phyloP scores from a whole-genome alignment of 2,329 filamentous ascomycete species.

The Penicillium nordicum region DNA sequence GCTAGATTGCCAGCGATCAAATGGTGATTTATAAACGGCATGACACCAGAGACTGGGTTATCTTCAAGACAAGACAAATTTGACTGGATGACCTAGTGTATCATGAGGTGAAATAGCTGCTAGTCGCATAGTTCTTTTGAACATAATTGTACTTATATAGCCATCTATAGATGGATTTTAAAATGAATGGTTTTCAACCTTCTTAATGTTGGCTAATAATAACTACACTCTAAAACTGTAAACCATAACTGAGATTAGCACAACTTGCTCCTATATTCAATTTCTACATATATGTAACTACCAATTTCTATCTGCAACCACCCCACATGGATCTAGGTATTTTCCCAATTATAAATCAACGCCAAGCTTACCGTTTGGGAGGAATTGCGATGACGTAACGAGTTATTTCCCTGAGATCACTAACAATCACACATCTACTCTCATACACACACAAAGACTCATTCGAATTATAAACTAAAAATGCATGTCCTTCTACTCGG shows the following conservation, averaged over 20 bases:
- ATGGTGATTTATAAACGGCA: not conserved
- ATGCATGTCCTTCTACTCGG: slow-evolving; percentile 68
- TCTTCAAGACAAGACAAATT: not conserved
- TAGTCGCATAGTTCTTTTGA: not conserved
- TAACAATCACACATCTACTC: not conserved
- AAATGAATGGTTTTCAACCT: not conserved
- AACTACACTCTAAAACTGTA: not conserved
- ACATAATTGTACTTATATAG: not conserved
- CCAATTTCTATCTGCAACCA: not conserved
- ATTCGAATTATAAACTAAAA: slow-evolving; percentile 4
- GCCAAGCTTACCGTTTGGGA: not conserved
- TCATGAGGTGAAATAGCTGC: not conserved
- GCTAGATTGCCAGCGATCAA: slow-evolving; percentile 19
- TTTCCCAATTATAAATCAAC: not conserved
- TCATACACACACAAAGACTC: not conserved
- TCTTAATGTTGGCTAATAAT: not conserved
- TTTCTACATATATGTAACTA: not conserved
- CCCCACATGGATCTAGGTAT: too few species aligned
- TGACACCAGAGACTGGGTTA: not conserved
- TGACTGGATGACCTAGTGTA: not conserved
- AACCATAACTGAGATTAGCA: not conserved
- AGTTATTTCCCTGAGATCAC: not conserved
- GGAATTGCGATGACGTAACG: not conserved
- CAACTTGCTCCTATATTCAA: not conserved
- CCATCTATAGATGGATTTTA: not conserved